Base-by-base conservation (phyloP, 805 yeast genomes). In the Hanseniaspora occidentalis region DNA sequence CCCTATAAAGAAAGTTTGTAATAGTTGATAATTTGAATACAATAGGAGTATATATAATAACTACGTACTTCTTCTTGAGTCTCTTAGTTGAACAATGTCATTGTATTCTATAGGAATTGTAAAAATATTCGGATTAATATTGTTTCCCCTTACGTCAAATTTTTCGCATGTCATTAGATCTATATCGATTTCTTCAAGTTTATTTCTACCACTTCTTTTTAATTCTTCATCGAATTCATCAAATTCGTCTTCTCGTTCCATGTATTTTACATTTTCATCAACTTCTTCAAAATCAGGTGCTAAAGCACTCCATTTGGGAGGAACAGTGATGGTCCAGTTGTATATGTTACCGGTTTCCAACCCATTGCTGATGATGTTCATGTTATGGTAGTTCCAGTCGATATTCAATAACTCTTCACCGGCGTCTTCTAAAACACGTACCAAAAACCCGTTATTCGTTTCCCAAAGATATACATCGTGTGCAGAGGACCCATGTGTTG, bases 201-300 rank as follows among this genome's bases (percentile, higher is more conserved):
- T 75, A 48, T 77, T 77, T 43, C 72, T 58, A 38, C 79, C 71
- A 50, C 72, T 75, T 45, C 72, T 73, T 45, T 75, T 67, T 38
- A 71, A 75, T 40, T 75, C 83, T 39, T 79, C 86, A 38, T 74
- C 81, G 9, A 73, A 72, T 19, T 81, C 70, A 55, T 88, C 96
- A 58, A 88, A 88, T 59, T 88, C 97, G 55, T 86, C 94, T 57
- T 88, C 97, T 44, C 71, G 70, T 53, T 88, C 97, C 48, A 77
- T 75, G 54, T 89, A 88, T 43, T 82, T 85, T 8, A 84, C 79
- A 53, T 86, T 89, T 52, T 86, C 95, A 53, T 88, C 96, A 34
- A 88, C 79, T 57, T 88, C 96, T 37, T 82, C 94, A 56, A 89
- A 88, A 57, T 89, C 97, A 1, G 96, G 96, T 0, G 96, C 96